phyloP scores from a whole-genome alignment of 805 yeast species.

The Kazachstania africana region DNA sequence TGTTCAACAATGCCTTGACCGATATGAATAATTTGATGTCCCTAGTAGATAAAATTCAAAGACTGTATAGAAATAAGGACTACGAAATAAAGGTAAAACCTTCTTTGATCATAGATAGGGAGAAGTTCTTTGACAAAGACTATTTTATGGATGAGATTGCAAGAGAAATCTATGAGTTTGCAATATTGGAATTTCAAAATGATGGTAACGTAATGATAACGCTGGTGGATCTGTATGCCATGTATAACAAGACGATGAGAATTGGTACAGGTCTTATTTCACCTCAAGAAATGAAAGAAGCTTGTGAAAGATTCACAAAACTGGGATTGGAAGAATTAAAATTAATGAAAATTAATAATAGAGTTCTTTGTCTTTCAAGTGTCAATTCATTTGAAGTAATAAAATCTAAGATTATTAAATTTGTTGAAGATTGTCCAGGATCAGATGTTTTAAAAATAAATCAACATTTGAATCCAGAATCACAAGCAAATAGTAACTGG shows the following conservation, averaged over 20 bases:
- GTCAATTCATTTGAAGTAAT: constrained; percentile 22
- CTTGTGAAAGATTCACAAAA: constrained; percentile 44
- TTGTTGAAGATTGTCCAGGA: constrained; percentile 17
- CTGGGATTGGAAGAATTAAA: constrained; percentile 39
- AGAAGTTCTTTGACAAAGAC: constrained; percentile 27
- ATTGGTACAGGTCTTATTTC: constrained; percentile 55
- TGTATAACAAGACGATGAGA: constrained; percentile 55
- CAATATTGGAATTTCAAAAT: constrained; percentile 33
- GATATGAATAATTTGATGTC: constrained; percentile 69
- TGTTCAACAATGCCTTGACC: constrained; percentile 57
- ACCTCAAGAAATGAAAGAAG: constrained; percentile 53
- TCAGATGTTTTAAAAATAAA: constrained; percentile 21
- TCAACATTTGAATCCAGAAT: constrained; percentile 16
- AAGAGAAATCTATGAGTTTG: constrained; percentile 67
- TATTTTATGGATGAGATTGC: constrained; percentile 58
- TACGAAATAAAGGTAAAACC: constrained; percentile 19
- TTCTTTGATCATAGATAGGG: constrained; percentile 24
- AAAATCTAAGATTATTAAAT: constrained; percentile 15
- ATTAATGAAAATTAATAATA: constrained; percentile 27
- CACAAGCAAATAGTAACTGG: constrained; percentile 35
- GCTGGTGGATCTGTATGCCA: constrained; percentile 48
- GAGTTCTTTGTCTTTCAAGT: constrained; percentile 26
- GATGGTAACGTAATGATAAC: constrained; percentile 29
- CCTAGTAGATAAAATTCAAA: constrained; percentile 63
- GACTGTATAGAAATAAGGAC: constrained; percentile 30